These are phyloP conservation scores for Nymphaea thermarum DNA, from an alignment of 164 flowering plant genomes.

Conservation along the genomic window DNA sequence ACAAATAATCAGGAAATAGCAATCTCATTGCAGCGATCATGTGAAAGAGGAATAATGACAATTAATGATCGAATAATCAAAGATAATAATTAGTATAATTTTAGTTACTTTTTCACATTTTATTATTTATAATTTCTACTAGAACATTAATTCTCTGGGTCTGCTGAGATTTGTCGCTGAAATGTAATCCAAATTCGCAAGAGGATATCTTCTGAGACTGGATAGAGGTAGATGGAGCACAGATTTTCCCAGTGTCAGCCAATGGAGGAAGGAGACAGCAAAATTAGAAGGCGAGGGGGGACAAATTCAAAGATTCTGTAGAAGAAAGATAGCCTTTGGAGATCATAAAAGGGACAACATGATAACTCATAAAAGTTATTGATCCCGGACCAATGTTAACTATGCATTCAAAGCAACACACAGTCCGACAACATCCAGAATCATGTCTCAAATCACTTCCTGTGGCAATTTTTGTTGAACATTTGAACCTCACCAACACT, in stretches of 20 bases:
- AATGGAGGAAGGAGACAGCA: neutral
- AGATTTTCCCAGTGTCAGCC: neutral
- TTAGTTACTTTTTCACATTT: no score
- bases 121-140: no score
- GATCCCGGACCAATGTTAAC: neutral
- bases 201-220: neutral
- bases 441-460: neutral
- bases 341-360: neutral
- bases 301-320: neutral
- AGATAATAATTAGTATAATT: no score
- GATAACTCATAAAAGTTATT: neutral
- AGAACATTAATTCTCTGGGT: no score
- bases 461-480: neutral
- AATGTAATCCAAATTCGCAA: neutral
- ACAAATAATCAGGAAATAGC: no score
- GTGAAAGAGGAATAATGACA: no score
- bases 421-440: no score
- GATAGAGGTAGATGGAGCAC: neutral
- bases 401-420: neutral
- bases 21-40: no score
- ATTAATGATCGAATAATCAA: no score
- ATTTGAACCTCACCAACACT: neutral
- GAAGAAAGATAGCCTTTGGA: neutral
- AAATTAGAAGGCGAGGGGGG: neutral
- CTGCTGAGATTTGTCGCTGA: no score